phyloP scores from a whole-genome alignment of 2,329 filamentous ascomycete genomes.

The Cladophialophora chaetospira region DNA sequence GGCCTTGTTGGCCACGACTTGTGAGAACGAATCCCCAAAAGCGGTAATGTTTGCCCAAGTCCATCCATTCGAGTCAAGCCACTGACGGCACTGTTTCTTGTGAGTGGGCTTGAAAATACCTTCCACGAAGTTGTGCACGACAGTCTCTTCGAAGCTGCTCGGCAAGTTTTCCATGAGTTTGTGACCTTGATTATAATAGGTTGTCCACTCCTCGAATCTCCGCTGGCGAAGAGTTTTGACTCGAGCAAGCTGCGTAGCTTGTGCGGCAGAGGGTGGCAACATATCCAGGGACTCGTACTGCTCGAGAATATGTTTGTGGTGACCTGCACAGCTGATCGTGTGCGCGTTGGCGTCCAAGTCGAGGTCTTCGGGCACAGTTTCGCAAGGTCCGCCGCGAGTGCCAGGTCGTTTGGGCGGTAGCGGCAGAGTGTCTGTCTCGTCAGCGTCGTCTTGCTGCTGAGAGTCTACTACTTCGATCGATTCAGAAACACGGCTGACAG shows the following conservation, averaged over 20 bases:
- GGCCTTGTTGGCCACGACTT: conserved; percentile 8
- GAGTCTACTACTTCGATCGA: conserved; percentile 14
- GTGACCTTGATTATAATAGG: conserved; percentile 20
- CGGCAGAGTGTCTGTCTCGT: neutral
- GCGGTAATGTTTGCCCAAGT: conserved; percentile 24
- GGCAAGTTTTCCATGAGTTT: conserved; percentile 17
- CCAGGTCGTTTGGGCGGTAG: neutral
- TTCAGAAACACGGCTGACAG: conserved; percentile 14
- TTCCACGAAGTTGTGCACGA: conserved; percentile 25
- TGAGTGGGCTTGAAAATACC: conserved; percentile 19
- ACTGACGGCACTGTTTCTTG: conserved; percentile 26
- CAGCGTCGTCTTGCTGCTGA: neutral
- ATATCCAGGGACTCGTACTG: conserved; percentile 13
- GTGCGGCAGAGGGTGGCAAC: conserved; percentile 12
- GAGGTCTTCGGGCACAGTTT: conserved; percentile 23
- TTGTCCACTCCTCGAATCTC: conserved; percentile 25
- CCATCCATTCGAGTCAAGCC: conserved; percentile 28
- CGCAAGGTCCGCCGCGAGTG: neutral
- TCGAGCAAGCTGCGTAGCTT: conserved; percentile 16
- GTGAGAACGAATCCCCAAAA: conserved; percentile 20
- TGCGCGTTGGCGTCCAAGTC: conserved; percentile 26
- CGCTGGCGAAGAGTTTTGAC: conserved; percentile 25
- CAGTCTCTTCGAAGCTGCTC: conserved; percentile 17
- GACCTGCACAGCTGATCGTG: conserved; percentile 25
- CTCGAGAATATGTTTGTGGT: neutral